A percentile compares a stretch with the other conserved stretches of the same genome.
Evolutionary conservation across 768 basidiomycete genomes (phyloP).

Genomic region (Porpolomopsis calyptriformis): DNA sequence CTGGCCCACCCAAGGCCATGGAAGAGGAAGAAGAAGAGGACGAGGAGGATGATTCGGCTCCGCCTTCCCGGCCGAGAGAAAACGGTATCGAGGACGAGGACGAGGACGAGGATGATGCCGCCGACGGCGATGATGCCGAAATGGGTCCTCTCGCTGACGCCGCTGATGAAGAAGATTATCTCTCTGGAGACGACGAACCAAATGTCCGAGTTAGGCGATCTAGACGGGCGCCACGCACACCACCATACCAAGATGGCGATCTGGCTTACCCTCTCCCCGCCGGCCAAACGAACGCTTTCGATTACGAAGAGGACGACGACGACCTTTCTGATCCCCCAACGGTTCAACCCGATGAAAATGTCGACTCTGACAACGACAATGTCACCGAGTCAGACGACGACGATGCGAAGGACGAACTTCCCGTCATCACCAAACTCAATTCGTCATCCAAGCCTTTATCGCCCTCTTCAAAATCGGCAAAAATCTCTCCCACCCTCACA

Average conservation of each 20-base stretch:
- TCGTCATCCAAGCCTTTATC: neutral
- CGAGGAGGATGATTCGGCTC: conserved; percentile 11
- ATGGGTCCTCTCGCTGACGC: conserved; percentile 6
- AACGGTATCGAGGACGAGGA: conserved; percentile 25
- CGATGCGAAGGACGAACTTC: conserved; percentile 12
- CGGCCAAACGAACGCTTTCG: neutral
- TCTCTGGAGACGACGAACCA: conserved; percentile 6
- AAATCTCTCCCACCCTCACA: conserved; percentile 16
- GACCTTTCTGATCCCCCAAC: conserved; percentile 5
- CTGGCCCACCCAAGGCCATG: conserved; percentile 12
- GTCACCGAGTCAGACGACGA: conserved; percentile 11
- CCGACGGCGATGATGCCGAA: conserved; percentile 7
- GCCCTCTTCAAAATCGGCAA: neutral
- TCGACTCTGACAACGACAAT: conserved; percentile 8
- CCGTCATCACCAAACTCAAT: conserved; percentile 1
- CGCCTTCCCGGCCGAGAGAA: neutral
- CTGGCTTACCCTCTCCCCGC: neutral
- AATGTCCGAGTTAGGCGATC: conserved; percentile 7
- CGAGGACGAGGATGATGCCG: conserved; percentile 15
- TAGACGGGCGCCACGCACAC: neutral
- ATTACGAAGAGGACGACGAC: conserved; percentile 6
- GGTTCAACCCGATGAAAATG: conserved; percentile 2
- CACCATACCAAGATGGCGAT: neutral
- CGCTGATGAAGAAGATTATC: conserved; percentile 10
- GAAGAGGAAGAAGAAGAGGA: conserved; percentile 28